Base-by-base conservation (phyloP, 352 stramenopile species). In the Phytophthora syringae region DNA sequence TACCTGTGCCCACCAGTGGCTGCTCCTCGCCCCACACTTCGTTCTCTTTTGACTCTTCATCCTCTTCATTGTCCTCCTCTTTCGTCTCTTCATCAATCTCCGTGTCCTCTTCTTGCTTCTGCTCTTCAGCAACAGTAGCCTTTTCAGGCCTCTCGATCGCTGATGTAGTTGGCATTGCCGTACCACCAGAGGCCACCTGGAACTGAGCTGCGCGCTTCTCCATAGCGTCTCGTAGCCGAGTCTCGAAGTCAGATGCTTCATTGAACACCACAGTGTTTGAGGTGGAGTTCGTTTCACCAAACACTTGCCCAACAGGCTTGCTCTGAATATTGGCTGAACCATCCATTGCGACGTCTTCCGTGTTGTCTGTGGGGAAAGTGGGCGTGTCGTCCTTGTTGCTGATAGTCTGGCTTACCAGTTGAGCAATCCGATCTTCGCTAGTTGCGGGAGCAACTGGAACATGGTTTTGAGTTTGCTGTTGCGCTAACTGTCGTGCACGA, bases 181-280 rank as follows among this genome's bases (percentile, higher is more conserved):
- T 37, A 24, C 59, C 51, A 34, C 44, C 43, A 62, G 22, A 44
- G 47, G 49, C 44, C 27, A 59, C 82, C 20, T 86, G 73, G 37
- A 88, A 88, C 49, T 86, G 74, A 34, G 72, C 73, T 1, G 73
- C 78, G 20, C 84, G 80, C 59, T 90, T 82, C 55, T 94, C 77
- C 76, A 95, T 92, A 5, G 86, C 86, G 30, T 84, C 89, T 5
- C 79, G 80, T 43, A 96, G 62, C 1, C 86, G 73, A 18, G 82
- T 89, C 49, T 93, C 82, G 49, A 95, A 95, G 66, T 94, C 86
- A 1, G 84, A 94, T 40, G 86, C 83, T n/a, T 96, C 79, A 44
- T 90, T 93, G 48, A 94, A 94, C 25, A 95, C 85, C 2, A 94
- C 84, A 0, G 67, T 64, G 40, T 93, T 89, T 15, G 49, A 59